Conservation (phyloP, 768 basidiomycete genomes). For the Phylloporus arenicola region DNA sequence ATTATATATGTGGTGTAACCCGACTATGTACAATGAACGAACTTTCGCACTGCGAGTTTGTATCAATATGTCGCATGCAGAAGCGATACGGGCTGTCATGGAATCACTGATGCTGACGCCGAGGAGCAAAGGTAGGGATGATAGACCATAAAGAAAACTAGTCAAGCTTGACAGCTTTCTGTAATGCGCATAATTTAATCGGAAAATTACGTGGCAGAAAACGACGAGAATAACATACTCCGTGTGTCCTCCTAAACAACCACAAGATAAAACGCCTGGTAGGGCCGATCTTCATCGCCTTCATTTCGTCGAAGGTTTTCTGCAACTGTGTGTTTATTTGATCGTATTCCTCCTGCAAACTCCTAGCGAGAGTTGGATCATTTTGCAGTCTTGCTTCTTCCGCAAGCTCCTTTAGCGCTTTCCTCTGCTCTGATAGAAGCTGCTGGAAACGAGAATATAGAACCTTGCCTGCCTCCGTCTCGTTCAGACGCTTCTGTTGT, state of each 20-base stretch:
- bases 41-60: too few relatives aligned
- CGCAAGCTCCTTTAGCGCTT: conserved; percentile 11
- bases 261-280: conserved; percentile 6
- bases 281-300: conserved; percentile 14
- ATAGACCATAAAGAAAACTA: too few relatives aligned
- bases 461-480: conserved; percentile 20
- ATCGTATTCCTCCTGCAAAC: conserved; percentile 10
- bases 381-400: conserved; percentile 13
- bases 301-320: conserved; percentile 20
- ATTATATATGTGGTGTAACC: too few relatives aligned
- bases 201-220: too few relatives aligned
- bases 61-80: too few relatives aligned
- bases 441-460: conserved; percentile 14
- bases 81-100: too few relatives aligned
- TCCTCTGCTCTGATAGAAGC: conserved; percentile 16
- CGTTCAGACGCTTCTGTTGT: conserved; percentile 12
- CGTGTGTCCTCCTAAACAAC: conserved; percentile 5
- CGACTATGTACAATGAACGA: too few relatives aligned
- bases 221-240: conserved; percentile 7
- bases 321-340: conserved; percentile 7
- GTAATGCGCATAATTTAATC: too few relatives aligned
- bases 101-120: too few relatives aligned
- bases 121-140: too few relatives aligned
- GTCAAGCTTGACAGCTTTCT: too few relatives aligned
- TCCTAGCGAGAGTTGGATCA: conserved; percentile 8